Percentiles rank a stretch among this genome's conserved stretches.
phyloP scores from a whole-genome alignment of 106 monocot species.

The Hemerocallis citrina region DNA sequence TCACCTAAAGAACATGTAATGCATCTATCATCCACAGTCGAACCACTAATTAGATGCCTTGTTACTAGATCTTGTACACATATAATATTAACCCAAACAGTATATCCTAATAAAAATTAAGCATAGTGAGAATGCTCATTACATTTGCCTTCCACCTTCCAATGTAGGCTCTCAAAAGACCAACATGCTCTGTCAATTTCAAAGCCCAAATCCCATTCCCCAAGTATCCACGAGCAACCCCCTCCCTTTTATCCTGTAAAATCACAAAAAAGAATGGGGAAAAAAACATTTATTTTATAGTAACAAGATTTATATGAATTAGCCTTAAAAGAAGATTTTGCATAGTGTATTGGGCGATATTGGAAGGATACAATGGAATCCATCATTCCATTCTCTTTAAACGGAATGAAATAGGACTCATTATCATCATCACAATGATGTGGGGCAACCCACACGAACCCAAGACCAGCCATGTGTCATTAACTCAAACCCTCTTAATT shows the following conservation, averaged over 20 bases:
- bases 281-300: neutral
- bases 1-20: too few relatives aligned
- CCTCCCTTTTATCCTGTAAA: too few relatives aligned
- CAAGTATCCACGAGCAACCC: conserved; percentile 65
- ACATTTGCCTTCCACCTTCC: conserved; percentile 11
- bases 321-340: conserved; percentile 26
- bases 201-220: conserved; percentile 27
- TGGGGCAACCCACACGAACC: neutral
- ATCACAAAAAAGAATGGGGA: neutral
- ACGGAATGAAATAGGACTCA: neutral
- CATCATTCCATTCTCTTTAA: conserved; percentile 24
- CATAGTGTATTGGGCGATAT: conserved; percentile 1
- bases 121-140: conserved; percentile 15
- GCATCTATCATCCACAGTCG: too few relatives aligned
- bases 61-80: too few relatives aligned
- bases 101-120: too few relatives aligned
- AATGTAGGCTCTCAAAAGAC: conserved; percentile 48
- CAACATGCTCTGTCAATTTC: too few relatives aligned
- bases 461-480: too few relatives aligned
- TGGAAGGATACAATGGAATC: conserved; percentile 16
- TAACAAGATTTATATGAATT: neutral
- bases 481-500: neutral
- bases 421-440: neutral
- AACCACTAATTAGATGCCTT: too few relatives aligned
- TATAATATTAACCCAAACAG: too few relatives aligned